A percentile compares a stretch with the other conserved stretches of the same genome.
These are phyloP conservation scores for Arthrocladium fulminans DNA, from an alignment of 2,329 filamentous ascomycete genomes.

Conservation along the genomic window DNA sequence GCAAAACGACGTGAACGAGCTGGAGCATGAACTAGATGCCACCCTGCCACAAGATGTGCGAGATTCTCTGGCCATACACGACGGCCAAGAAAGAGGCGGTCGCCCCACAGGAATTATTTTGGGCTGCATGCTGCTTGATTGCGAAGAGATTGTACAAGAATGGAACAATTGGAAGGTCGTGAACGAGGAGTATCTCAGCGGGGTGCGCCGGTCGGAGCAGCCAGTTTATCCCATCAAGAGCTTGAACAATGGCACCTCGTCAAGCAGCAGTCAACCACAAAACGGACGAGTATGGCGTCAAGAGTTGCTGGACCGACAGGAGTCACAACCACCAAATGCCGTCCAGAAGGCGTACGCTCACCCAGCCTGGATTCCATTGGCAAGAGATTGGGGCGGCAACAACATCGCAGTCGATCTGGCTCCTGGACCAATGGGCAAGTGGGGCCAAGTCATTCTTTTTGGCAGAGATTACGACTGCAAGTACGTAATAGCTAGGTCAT, in stretches of 20 bases:
- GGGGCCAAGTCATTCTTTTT: slow-evolving; percentile 95
- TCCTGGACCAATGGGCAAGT: slow-evolving; percentile 78
- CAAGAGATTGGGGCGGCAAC: slow-evolving; percentile 97
- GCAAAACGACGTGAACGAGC: slow-evolving; percentile 87
- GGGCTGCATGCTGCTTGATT: slow-evolving; percentile 89
- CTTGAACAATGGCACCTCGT: slow-evolving; percentile 59
- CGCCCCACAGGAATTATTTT: slow-evolving; percentile 88
- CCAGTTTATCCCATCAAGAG: slow-evolving; percentile 62
- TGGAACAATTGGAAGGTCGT: slow-evolving; percentile 95
- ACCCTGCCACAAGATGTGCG: slow-evolving; percentile 87
- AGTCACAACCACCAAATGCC: slow-evolving; percentile 75
- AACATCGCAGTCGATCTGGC: slow-evolving; percentile 89
- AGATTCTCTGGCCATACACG: slow-evolving; percentile 81
- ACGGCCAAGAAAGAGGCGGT: slow-evolving; percentile 94
- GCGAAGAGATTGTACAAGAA: slow-evolving; percentile 95
- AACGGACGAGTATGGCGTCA: slow-evolving; percentile 60
- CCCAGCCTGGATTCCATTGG: slow-evolving; percentile 88
- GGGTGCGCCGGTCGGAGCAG: slow-evolving; percentile 45
- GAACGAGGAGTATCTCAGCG: slow-evolving; percentile 75
- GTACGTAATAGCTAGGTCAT: slow-evolving; percentile 89
- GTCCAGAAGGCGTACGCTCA: slow-evolving; percentile 92
- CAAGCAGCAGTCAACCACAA: slow-evolving; percentile 40
- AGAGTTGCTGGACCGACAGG: slow-evolving; percentile 73
- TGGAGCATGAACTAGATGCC: slow-evolving; percentile 92
- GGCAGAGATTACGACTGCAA: slow-evolving; percentile 98